Evolutionary conservation across 2,329 filamentous ascomycete species (phyloP).

Genomic region (Epichloe scottii): DNA sequence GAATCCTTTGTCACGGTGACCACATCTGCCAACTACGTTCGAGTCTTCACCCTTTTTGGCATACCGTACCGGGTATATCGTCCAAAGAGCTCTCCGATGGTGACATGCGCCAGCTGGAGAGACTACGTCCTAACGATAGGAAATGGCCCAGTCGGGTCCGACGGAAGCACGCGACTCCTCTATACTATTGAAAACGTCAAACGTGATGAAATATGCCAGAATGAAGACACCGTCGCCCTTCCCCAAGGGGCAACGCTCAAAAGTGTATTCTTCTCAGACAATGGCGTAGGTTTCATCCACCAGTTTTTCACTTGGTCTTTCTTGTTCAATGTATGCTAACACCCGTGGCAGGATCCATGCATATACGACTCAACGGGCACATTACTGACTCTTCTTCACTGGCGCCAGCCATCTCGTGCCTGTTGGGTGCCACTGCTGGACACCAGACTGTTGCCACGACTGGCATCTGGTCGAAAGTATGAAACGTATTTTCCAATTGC

Average conservation of each 20-base stretch:
- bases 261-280: constrained; percentile 83
- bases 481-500: constrained; percentile 94
- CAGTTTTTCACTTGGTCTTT: neutral
- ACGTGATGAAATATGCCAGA: constrained; percentile 86
- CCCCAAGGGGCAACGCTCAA: constrained; percentile 60
- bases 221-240: constrained; percentile 80
- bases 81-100: constrained; percentile 78
- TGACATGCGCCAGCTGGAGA: constrained; percentile 86
- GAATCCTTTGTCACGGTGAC: constrained; percentile 84
- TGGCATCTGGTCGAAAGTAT: constrained; percentile 72
- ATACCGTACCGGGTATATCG: constrained; percentile 81
- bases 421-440: constrained; percentile 89
- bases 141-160: constrained; percentile 72
- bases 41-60: constrained; percentile 86
- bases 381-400: constrained; percentile 77
- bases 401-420: constrained; percentile 75
- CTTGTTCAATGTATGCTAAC: neutral
- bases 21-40: constrained; percentile 77
- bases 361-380: constrained; percentile 92
- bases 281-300: constrained; percentile 48
- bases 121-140: constrained; percentile 96
- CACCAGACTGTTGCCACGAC: constrained; percentile 69
- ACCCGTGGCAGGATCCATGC: constrained; percentile 61
- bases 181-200: constrained; percentile 96
- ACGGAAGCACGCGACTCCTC: constrained; percentile 64